Evolutionary conservation across 345 rosid genomes (phyloP), one percentile per base, ranked within the genome.

Genomic region (Cardamine occulta): DNA sequence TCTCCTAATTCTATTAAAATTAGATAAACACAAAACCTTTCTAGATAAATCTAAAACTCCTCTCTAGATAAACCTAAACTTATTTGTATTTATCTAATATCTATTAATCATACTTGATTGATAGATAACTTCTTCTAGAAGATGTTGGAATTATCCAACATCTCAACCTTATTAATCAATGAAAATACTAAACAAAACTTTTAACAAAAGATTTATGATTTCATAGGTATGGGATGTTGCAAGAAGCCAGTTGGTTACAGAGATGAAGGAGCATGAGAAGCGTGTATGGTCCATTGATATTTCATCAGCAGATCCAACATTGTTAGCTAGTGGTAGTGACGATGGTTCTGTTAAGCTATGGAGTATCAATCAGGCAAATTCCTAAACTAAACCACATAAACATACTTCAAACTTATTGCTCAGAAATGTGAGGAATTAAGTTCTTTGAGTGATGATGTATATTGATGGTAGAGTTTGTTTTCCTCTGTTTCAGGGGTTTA

Each of bases 341-440:
- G 97, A 95, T 82, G 83, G 97, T 68, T 86, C 94, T 18, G 91
- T 95, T 75, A 95, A 92, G 92, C 94, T 92, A 47, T 95, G 99
- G 99, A 95, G 89, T 82, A 92, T 73, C 72, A 74, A 74, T 56
- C 78, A 74, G 97, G 99, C 93, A 95, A 92, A 45, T 10, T 47
- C 44, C 51, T 44, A 55, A 73, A 40, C 68, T 52, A 31, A 86
- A 42, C 47, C 85, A 85, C 82, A 21, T 21, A 1, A 88, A 84
- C 75, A 83, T 91, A 85, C 80, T 75, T 74, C 79, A 48, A 73
- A 84, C 74, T 75, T 74, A 79, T 83, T 84, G 75, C 69, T 82
- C 57, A 10, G 7, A 42, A 54, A 63, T 42, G 32, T 3, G 5
- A 73, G 34, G 42, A 5, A 8, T 18, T 60, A 55, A 54, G 37